Evolutionary conservation across 495 filamentous ascomycete species (phyloP), one percentile per base, ranked within the genome.

Genomic region (Podospora anserina): DNA sequence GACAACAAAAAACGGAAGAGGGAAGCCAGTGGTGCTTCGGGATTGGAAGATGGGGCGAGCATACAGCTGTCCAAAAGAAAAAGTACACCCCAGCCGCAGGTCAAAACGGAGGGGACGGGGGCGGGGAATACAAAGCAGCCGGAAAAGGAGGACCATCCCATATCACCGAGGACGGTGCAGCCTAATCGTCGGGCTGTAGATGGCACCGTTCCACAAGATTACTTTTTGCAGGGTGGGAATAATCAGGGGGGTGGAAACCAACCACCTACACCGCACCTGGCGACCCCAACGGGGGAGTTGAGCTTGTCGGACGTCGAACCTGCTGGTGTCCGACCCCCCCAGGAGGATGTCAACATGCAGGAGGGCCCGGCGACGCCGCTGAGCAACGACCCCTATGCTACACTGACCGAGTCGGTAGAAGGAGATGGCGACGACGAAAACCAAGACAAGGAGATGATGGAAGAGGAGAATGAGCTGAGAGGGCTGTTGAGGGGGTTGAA

Each of bases 401-500:
- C 64, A 27, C 34, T 39, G 34, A 0, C 34, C 6, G 34, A 39
- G 34, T 39, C 34, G 11, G 34, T 39, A 39, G 34, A 39, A 39
- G 34, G 34, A 5, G 34, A 39, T 39, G 34, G 11, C 34, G 34
- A 39, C 34, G 34, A 39, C 34, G 34, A 6, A 0, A 39, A 39
- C 11, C 34, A 39, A 39, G 34, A 54, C 11, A n/a, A 19, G 4
- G 16, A 65, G 32, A n/a, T 39, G 34, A 11, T 11, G 34, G 34
- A 30, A 11, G 39, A 39, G 18, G 23, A 39, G 11, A 9, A 26
- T 16, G 30, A 19, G 0, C 34, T 71, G 39, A 28, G 30, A 9
- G 49, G 62, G 9, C 55, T 61, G 16, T 80, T 88, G 1, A 71
- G 76, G 28, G 87, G 86, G 0, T 70, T 89, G 2, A 85, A 82